These are phyloP conservation scores for Rubia yunnanensis DNA, from an alignment of 257 asterid genomes.

Conservation along the genomic window DNA sequence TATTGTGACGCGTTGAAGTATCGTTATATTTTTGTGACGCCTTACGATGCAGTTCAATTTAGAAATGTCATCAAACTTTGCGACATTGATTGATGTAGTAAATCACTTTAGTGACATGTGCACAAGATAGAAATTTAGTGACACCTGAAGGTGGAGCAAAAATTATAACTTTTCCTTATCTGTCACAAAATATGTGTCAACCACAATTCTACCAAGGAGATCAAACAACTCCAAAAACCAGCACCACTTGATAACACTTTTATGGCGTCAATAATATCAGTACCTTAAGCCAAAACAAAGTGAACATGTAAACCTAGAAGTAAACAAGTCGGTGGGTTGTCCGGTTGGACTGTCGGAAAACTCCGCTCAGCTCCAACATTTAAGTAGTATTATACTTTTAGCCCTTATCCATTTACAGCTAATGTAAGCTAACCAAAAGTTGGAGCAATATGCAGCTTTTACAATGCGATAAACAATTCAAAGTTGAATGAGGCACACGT, in stretches of 20 bases:
- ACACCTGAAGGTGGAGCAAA: too few species aligned
- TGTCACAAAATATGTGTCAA: too few species aligned
- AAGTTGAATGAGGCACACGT: neutral
- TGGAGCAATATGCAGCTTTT: neutral
- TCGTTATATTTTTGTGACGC: too few species aligned
- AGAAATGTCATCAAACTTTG: too few species aligned
- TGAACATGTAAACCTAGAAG: neutral
- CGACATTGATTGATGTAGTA: too few species aligned
- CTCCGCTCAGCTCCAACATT: neutral
- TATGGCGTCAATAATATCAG: too few species aligned
- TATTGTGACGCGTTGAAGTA: too few species aligned
- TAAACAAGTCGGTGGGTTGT: slow-evolving; percentile 1
- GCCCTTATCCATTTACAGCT: slow-evolving; percentile 2
- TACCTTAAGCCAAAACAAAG: neutral
- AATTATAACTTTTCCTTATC: too few species aligned
- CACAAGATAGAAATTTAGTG: too few species aligned
- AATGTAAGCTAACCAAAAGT: neutral
- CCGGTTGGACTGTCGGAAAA: slow-evolving; percentile 5
- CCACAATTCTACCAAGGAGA: too few species aligned
- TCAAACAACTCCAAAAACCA: neutral
- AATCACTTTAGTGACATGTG: too few species aligned
- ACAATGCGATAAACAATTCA: neutral
- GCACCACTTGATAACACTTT: neutral
- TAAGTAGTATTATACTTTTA: neutral
- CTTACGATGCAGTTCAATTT: too few species aligned